A percentile compares a stretch with the other conserved stretches of the same genome.
phyloP scores from a whole-genome alignment of 1,139 yeast genomes.

The Saccharomyces hybrid region DNA sequence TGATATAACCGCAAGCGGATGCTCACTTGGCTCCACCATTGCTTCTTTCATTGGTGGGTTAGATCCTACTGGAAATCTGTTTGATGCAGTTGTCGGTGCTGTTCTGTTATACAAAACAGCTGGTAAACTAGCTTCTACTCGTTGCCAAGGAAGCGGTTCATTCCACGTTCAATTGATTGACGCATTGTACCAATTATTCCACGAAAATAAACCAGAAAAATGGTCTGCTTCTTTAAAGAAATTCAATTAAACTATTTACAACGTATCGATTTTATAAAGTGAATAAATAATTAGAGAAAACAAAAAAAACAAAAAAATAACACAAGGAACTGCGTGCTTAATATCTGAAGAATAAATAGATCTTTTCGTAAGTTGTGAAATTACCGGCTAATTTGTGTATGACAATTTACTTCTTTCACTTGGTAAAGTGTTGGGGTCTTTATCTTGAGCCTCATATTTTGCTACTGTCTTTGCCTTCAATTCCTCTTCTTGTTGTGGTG shows the following conservation, averaged over 20 bases:
- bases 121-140: conserved; percentile 44
- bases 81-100: conserved; percentile 51
- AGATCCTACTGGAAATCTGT: conserved; percentile 32
- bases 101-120: conserved; percentile 58
- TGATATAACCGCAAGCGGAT: conserved; percentile 81
- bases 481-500: conserved; percentile 50
- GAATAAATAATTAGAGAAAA: conserved; percentile 2
- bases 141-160: conserved; percentile 27
- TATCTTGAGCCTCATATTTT: conserved; percentile 40
- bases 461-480: conserved; percentile 30
- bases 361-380: not conserved
- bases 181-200: conserved; percentile 22
- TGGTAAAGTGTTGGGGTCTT: conserved; percentile 43
- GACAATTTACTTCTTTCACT: conserved; percentile 60
- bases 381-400: conserved; percentile 39
- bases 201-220: conserved; percentile 20
- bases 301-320: too few species aligned
- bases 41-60: conserved; percentile 51
- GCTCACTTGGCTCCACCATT: conserved; percentile 71
- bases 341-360: conserved; percentile 1
- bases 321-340: not conserved
- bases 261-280: conserved; percentile 5
- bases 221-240: conserved; percentile 21
- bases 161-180: conserved; percentile 28
- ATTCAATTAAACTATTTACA: conserved; percentile 9